Base-by-base conservation (phyloP, 2,329 filamentous ascomycete species). In the Botrytis fabae region DNA sequence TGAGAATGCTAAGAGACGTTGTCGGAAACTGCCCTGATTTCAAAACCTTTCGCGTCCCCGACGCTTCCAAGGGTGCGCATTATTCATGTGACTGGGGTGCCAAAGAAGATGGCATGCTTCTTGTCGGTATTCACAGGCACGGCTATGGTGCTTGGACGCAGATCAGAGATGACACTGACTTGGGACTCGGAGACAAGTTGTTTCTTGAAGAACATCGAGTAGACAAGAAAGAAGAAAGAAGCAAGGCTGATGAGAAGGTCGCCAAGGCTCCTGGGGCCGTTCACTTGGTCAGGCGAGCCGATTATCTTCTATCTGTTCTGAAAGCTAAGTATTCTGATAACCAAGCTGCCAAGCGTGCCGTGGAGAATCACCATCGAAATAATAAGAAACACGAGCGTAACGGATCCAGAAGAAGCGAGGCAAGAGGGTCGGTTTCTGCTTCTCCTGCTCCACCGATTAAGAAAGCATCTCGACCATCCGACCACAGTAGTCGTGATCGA, bases 181-280 rank as follows among this genome's bases (percentile, higher is more conserved):
- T 99, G 35, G 92, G 90, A 14, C 91, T 99, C 84, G 85, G 86
- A 2, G 94, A 97, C 78, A 98, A 98, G 80, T 93, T 98, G 81
- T 99, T 97, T 84, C 85, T 99, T 1, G 96, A 99, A 81, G 97
- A 99, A 82, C 95, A 98, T 81, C 92, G 95, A n/a, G 95, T 98
- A 28, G 96, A 97, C 82, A 96, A 97, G 84, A 98, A 98, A 81
- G 95, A 96, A 79, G 94, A 98, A 82, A 92, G 96, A 51, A 92
- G 86, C 79, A 93, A 94, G 79, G 89, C 85, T 25, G 91, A 93
- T 28, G 84, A 89, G 75, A 90, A 90, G 78, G 86, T 86, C 28
- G 93, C 93, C 51, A 97, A 97, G 79, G 97, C 95, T 4, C 96
- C 96, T 6, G 96, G 96, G n/a, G 95, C 96, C 35, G 96, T 99